phyloP scores from a whole-genome alignment of 2,329 filamentous ascomycete genomes.

The Apiospora pterosperma region DNA sequence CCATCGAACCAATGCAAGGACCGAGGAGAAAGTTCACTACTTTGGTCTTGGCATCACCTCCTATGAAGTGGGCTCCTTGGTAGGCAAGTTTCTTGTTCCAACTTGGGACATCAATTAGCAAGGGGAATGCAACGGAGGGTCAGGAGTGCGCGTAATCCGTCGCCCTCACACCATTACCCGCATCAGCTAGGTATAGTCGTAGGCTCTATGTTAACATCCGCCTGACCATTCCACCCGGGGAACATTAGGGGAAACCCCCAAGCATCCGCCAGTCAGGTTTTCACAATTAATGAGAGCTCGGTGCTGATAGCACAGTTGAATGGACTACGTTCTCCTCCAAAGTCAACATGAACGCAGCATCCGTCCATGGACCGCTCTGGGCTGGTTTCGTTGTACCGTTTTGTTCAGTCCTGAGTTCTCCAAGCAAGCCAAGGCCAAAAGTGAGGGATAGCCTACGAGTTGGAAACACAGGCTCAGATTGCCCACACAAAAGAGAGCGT shows the following conservation, averaged over 20 bases:
- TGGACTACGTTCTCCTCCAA: constrained; percentile 32
- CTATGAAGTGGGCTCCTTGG: constrained; percentile 61
- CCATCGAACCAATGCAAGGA: constrained; percentile 56
- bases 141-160: constrained; percentile 40
- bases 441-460: constrained; percentile 51
- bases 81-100: constrained; percentile 64
- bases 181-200: constrained; percentile 30
- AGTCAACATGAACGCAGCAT: constrained; percentile 35
- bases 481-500: constrained; percentile 46
- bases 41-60: constrained; percentile 60
- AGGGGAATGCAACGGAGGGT: no score
- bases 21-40: constrained; percentile 66
- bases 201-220: neutral
- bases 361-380: constrained; percentile 23
- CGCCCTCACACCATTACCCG: constrained; percentile 25
- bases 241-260: constrained; percentile 36
- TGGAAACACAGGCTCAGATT: constrained; percentile 48
- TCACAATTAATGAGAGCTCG: neutral
- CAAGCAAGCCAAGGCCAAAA: no score
- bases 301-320: neutral
- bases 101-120: no score
- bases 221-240: constrained; percentile 15
- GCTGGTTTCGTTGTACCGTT: neutral
- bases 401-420: neutral
- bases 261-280: constrained; percentile 40